These are phyloP conservation scores for Sclerotinia spermophila DNA, from an alignment of 2,329 filamentous ascomycete genomes.

Conservation along the genomic window DNA sequence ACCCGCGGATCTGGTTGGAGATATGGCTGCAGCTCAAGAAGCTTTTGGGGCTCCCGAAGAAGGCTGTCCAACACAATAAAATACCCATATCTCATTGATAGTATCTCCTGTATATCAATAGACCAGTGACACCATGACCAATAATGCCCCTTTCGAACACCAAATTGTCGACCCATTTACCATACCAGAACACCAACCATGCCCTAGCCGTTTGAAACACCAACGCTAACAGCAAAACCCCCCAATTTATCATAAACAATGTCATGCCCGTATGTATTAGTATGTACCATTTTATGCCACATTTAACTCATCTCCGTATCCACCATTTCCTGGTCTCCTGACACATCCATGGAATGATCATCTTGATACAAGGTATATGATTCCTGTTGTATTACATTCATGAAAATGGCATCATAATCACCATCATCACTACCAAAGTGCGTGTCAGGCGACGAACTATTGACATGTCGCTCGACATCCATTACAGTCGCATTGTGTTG, in stretches of 20 bases:
- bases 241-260: background rate
- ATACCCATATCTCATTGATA: constrained; percentile 17
- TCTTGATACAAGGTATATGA: constrained; percentile 25
- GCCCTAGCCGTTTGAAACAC: constrained; percentile 25
- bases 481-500: constrained; percentile 3
- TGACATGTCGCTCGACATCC: constrained; percentile 12
- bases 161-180: background rate
- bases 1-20: constrained; percentile 84
- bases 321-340: constrained; percentile 24
- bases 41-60: constrained; percentile 59
- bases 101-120: constrained; percentile 13
- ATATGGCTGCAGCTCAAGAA: constrained; percentile 80
- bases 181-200: constrained; percentile 14
- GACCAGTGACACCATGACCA: constrained; percentile 19
- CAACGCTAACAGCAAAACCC: constrained; percentile 25
- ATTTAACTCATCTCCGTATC: constrained; percentile 19
- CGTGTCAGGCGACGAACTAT: constrained; percentile 22
- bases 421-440: constrained; percentile 48
- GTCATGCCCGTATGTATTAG: background rate
- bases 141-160: background rate
- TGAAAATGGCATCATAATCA: constrained; percentile 62
- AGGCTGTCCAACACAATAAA: constrained; percentile 59
- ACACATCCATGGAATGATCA: background rate
- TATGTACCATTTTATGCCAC: background rate
- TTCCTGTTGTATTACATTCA: constrained; percentile 56